These are phyloP conservation scores for Ophiostoma australiae DNA, from an alignment of 2,329 filamentous ascomycete genomes.

Conservation along the genomic window DNA sequence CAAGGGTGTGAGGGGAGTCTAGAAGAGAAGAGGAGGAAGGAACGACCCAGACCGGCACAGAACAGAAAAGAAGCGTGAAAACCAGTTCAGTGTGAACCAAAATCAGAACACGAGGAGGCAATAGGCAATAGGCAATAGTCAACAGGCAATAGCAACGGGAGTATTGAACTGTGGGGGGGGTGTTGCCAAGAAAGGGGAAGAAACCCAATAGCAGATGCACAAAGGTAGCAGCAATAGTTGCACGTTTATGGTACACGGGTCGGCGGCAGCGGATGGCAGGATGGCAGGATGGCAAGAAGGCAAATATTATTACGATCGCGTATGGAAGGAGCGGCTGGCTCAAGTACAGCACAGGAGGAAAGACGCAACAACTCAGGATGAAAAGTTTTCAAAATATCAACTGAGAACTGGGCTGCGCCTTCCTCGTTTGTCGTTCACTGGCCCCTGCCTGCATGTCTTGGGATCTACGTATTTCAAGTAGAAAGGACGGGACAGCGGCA, in stretches of 20 bases:
- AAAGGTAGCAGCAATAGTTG: slow-evolving; percentile 1
- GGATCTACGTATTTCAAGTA: slow-evolving; percentile 10
- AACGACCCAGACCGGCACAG: not conserved
- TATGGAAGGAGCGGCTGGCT: not conserved
- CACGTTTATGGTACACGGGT: not conserved
- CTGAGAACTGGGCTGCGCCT: not conserved
- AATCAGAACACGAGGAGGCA: slow-evolving; percentile 20
- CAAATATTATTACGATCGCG: not conserved
- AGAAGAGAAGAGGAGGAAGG: slow-evolving; percentile 1
- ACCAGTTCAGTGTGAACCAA: not conserved
- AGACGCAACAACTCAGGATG: not conserved
- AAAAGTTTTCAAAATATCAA: not conserved
- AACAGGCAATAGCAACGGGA: slow-evolving; percentile 2
- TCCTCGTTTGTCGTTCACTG: not conserved
- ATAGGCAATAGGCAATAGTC: slow-evolving; percentile 15
- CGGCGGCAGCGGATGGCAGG: slow-evolving; percentile 1
- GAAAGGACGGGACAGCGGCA: slow-evolving; percentile 18
- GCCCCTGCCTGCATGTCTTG: slow-evolving; percentile 8
- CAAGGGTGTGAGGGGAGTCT: too few species aligned
- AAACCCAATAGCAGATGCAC: slow-evolving; percentile 14
- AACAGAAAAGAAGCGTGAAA: slow-evolving; percentile 9
- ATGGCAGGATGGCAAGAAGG: not conserved
- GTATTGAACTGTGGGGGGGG: slow-evolving; percentile 3
- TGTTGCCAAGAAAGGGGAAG: slow-evolving; percentile 20
- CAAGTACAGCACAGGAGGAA: not conserved